A percentile compares a stretch with the other conserved stretches of the same genome.
phyloP scores from a whole-genome alignment of 2,329 filamentous ascomycete genomes.

The Alternaria arborescens region DNA sequence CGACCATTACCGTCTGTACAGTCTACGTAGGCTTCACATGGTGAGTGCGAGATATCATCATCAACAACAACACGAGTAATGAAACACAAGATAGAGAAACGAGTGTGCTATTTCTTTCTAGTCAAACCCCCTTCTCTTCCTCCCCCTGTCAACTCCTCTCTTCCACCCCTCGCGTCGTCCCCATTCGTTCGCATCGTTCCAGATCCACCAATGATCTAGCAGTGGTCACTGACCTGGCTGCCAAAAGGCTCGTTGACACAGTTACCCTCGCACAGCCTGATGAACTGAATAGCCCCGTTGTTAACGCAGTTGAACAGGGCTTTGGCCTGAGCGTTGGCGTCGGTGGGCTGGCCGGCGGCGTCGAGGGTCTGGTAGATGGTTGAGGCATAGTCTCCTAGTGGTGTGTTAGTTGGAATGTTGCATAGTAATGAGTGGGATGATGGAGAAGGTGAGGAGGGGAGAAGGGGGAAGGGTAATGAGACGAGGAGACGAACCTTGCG shows the following conservation, averaged over 20 bases:
- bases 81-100: neutral
- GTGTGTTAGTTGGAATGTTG: neutral
- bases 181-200: accelerated
- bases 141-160: neutral
- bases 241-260: constrained; percentile 5
- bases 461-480: accelerated
- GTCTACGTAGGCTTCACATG: neutral
- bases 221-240: constrained; percentile 5
- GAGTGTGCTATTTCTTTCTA: neutral
- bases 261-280: neutral
- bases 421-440: accelerated
- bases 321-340: neutral
- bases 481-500: neutral
- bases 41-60: neutral
- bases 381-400: constrained; percentile 3
- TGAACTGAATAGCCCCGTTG: constrained; percentile 1
- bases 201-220: neutral
- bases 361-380: constrained; percentile 2
- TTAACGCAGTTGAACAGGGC: constrained; percentile 5
- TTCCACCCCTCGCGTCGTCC: too few species aligned
- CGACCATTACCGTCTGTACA: neutral
- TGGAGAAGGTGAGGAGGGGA: accelerated
- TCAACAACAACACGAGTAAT: neutral
- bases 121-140: neutral
- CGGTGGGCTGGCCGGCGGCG: neutral